Conservation (phyloP, 768 basidiomycete species). For the Lactifluus rugatus region DNA sequence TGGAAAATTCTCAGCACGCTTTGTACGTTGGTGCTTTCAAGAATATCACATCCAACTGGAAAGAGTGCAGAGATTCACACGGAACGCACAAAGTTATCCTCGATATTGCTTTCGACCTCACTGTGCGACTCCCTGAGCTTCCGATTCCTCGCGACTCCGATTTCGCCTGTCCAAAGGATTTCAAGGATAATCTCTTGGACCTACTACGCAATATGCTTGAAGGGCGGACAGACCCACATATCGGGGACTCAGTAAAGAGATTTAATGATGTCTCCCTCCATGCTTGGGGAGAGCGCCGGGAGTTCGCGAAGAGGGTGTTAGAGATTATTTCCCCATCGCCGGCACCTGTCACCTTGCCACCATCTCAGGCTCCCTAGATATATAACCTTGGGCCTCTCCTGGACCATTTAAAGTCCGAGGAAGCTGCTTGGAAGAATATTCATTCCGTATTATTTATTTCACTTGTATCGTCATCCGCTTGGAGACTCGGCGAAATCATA, state of each 20-base stretch:
- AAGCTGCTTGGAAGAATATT: too few relatives aligned
- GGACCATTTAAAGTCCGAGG: too few relatives aligned
- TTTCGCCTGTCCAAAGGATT: neutral
- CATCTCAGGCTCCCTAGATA: too few relatives aligned
- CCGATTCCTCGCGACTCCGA: neutral
- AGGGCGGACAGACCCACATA: neutral
- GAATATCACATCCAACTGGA: conserved; percentile 7
- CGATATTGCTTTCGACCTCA: conserved; percentile 22
- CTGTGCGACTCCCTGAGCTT: conserved; percentile 10
- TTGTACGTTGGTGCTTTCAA: conserved; percentile 1
- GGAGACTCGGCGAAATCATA: too few relatives aligned
- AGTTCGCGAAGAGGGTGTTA: neutral
- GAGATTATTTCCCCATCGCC: neutral
- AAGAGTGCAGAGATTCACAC: neutral
- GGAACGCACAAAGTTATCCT: conserved; percentile 20
- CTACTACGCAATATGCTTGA: neutral
- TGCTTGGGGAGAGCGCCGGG: neutral
- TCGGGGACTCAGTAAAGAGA: neutral
- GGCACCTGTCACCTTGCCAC: neutral
- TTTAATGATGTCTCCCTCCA: neutral
- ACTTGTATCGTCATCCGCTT: too few relatives aligned
- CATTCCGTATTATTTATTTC: too few relatives aligned
- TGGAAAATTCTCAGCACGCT: neutral
- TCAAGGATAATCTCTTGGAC: neutral
- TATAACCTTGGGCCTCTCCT: too few relatives aligned